A percentile compares a stretch with the other conserved stretches of the same genome.
phyloP scores from a whole-genome alignment of 495 filamentous ascomycete genomes.

The Bacidia gigantensis region DNA sequence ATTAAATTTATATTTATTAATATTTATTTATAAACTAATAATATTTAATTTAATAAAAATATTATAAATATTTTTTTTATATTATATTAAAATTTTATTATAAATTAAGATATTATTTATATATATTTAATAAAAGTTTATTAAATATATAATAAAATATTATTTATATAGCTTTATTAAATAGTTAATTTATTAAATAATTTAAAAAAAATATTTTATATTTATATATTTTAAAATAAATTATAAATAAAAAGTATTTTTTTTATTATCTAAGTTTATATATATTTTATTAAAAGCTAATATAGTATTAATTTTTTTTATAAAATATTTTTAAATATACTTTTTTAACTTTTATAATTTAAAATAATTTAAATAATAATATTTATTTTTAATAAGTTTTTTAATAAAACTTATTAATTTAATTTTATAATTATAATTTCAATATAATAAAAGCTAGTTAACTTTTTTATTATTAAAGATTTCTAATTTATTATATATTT shows the following conservation, averaged over 20 bases:
- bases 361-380: not conserved
- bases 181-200: no score
- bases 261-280: not conserved
- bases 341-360: not conserved
- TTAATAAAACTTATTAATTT: no score
- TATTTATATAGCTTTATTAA: not conserved
- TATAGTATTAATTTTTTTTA: no score
- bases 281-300: no score
- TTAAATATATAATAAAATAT: not conserved
- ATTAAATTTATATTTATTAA: no score
- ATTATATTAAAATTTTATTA: not conserved
- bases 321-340: not conserved
- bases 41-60: not conserved
- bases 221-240: not conserved
- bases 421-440: no score
- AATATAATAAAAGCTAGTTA: no score
- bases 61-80: not conserved
- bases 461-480: no score
- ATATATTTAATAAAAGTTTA: not conserved
- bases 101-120: slow-evolving; percentile 2
- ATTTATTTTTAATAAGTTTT: not conserved
- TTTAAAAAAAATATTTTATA: no score
- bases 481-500: no score
- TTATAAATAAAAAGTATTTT: not conserved
- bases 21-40: no score